Conservation (phyloP, 129 eudicot genomes). For the Dittrichia graveolens region DNA sequence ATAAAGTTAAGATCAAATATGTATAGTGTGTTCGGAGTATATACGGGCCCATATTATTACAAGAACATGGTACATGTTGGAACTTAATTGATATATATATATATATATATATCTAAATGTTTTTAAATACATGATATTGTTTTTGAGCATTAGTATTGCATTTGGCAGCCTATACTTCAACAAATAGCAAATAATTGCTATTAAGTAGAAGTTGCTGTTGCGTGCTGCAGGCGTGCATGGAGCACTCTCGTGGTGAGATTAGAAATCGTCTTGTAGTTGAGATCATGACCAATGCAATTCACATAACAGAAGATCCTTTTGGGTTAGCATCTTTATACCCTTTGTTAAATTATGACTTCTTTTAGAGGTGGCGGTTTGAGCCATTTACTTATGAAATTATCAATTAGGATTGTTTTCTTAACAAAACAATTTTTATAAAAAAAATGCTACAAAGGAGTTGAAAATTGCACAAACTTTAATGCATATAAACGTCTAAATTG, state of each 20-base stretch:
- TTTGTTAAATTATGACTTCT: neutral
- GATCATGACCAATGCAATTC: conserved; percentile 52
- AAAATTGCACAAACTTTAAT: neutral
- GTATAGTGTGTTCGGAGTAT: too few relatives aligned
- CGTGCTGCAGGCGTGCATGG: conserved; percentile 66
- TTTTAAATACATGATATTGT: too few relatives aligned
- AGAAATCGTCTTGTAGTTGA: conserved; percentile 42
- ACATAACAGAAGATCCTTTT: conserved; percentile 66
- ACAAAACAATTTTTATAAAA: neutral
- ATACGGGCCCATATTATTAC: too few relatives aligned
- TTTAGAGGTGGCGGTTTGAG: neutral
- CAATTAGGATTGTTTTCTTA: neutral
- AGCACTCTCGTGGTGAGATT: conserved; percentile 40
- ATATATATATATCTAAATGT: too few relatives aligned
- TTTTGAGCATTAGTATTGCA: neutral
- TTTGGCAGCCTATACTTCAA: conserved; percentile 50
- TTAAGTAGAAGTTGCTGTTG: conserved; percentile 63
- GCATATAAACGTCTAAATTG: neutral
- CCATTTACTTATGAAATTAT: neutral
- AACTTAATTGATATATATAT: too few relatives aligned
- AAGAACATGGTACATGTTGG: too few relatives aligned
- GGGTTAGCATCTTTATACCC: conserved; percentile 47
- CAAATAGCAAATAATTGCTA: conserved; percentile 59
- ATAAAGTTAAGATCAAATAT: too few relatives aligned
- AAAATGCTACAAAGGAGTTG: neutral